Base-by-base conservation (phyloP, 495 filamentous ascomycete species). In the Friedmanniomyces simplex region DNA sequence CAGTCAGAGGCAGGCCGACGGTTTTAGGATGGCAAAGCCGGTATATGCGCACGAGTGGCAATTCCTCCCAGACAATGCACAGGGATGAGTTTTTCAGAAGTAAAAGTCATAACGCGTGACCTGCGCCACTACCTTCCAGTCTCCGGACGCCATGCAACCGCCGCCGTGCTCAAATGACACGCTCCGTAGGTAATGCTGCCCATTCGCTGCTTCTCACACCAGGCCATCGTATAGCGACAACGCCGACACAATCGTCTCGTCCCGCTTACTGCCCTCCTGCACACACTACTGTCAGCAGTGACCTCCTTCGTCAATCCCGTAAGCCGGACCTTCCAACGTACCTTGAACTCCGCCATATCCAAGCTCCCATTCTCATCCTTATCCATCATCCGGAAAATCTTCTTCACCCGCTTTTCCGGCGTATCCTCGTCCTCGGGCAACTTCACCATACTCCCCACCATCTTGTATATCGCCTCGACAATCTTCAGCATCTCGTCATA, bases 381-480 rank as follows among this genome's bases (percentile, higher is more conserved):
- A 76, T 98, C 93, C 93, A 98, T 98, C 93, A 97, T 96, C 64
- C 87, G 82, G 76, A 98, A 98, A 71, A 98, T 98, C 77, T 98
- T 98, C 68, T 78, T 82, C 26, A 98, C 93, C 48, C 94, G 88
- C 77, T 98, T 98, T 75, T 98, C 90, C 22, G 93, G 93, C 54
- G 93, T 98, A 73, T 97, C 91, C 74, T 98, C 93, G 73, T 98
- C 93, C 70, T 95, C 88, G 39, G 94, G 94, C 26, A 98, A 79
- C 72, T 97, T 97, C 68, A 97, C 93, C 93, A 98, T 98, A 12
- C 90, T 95, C 57, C 93, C 93, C 73, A 98, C 93, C 93, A 98
- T 97, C 76, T 98, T 98, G 74, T 98, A 98, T 62, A 98, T 98
- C 52, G 93, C 93, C 76, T 98, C 91, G 22, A 98, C 93, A 67